Evolutionary conservation across 1,139 yeast genomes (phyloP), one percentile per base, ranked within the genome.

Genomic region (Blastobotrys apis): DNA sequence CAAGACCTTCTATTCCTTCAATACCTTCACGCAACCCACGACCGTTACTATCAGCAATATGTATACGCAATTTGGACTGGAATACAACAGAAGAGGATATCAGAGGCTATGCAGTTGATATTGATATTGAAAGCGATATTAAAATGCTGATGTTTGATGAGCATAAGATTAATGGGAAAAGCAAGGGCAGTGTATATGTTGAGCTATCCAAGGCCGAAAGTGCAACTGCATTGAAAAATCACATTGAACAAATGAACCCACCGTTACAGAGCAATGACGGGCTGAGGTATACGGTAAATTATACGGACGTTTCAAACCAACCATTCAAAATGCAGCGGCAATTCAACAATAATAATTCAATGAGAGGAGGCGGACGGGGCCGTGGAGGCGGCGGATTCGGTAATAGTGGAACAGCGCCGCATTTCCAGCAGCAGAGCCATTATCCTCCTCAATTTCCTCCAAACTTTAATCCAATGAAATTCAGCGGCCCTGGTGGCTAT

Each of bases 41-140:
- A 16, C 10, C 9, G 31, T 5, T 9, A 37, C 40, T 3, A n/a
- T 16, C 33, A 10, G 44, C 44, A 3, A 21, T 44, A 2, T 25
- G 34, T 13, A 23, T 41, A 12, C 31, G 31, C 20, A 58, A 60
- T 16, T 46, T 62, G 21, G 58, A 60, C 36, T 62, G 66, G 66
- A 60, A 63, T 64, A 54, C 56, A 5, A 55, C 52, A 10, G 66
- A 62, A 41, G 66, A 62, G 38, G 63, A 61, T n/a, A 58, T 62
- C 9, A 53, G 66, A 10, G 62, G 59, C 2, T 59, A 61, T 55
- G 59, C 56, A 0, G 63, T 55, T 8, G 58, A 52, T 25, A 54
- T 57, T 8, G 50, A 47, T 9, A 43, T 40, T 9, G 65, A 60
- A 33, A 47, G 46, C 6, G 50, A 51, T 17, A 39, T 63, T 12